phyloP scores from a whole-genome alignment of 192 early-diverging fungal species.

The Gigaspora rosea region DNA sequence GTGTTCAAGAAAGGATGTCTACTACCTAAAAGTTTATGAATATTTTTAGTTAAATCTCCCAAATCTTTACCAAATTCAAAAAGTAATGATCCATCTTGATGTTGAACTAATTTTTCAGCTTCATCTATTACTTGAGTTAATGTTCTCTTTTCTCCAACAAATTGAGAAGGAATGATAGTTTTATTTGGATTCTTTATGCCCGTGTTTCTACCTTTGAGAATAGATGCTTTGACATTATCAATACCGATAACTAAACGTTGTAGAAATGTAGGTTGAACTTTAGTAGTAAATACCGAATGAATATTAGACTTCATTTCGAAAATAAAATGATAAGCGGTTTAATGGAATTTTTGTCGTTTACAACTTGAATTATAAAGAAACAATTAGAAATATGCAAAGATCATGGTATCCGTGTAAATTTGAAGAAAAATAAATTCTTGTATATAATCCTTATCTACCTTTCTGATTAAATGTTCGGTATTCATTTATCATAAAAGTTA shows the following conservation, averaged over 20 bases:
- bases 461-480: no score
- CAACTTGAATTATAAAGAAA: no score
- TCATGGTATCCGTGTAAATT: no score
- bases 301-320: no score
- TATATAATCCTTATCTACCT: no score
- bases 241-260: background rate
- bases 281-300: background rate
- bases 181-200: background rate
- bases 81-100: constrained; percentile 41
- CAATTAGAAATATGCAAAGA: no score
- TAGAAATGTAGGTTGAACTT: background rate
- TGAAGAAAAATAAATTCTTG: no score
- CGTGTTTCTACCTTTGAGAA: background rate
- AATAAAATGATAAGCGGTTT: no score
- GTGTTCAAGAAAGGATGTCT: constrained; percentile 90
- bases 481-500: no score
- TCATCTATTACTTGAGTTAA: constrained; percentile 57
- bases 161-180: background rate
- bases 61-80: constrained; percentile 85
- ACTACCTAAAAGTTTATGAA: constrained; percentile 78
- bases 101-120: constrained; percentile 53
- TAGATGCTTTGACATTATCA: background rate
- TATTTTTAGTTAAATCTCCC: constrained; percentile 81
- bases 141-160: background rate
- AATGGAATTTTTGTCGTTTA: no score